Evolutionary conservation across 2,329 filamentous ascomycete species (phyloP).

Genomic region (Corniculantispora saksenae): DNA sequence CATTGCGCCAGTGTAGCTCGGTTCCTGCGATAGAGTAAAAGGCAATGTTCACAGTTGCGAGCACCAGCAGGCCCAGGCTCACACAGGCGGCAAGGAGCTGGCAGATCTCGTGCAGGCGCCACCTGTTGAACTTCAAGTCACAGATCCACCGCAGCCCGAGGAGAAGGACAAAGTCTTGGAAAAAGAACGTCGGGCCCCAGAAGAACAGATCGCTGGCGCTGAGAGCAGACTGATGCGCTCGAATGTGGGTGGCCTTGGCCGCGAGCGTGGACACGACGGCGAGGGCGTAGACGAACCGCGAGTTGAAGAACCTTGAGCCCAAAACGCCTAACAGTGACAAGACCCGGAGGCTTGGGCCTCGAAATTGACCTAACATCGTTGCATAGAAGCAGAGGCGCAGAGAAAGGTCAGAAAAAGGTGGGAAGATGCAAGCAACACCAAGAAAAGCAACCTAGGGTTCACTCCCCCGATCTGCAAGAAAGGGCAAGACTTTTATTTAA

Average conservation of each 20-base stretch:
- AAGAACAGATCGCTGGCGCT: not conserved
- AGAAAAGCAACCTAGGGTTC: not conserved
- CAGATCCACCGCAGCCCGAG: not conserved
- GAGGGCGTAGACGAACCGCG: not conserved
- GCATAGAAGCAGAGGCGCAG: not conserved
- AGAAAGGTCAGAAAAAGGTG: not conserved
- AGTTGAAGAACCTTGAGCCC: not conserved
- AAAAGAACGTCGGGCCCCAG: constrained; percentile 14
- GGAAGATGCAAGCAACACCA: not conserved
- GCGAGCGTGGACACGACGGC: not conserved
- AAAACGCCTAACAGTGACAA: not conserved
- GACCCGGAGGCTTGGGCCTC: not conserved
- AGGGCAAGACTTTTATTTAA: not conserved
- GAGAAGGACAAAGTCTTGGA: not conserved
- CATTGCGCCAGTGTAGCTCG: constrained; percentile 32
- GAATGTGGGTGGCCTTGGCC: constrained; percentile 1
- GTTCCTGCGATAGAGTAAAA: constrained; percentile 35
- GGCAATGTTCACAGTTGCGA: constrained; percentile 26
- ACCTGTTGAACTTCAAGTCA: not conserved
- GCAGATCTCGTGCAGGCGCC: not conserved
- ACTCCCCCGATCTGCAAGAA: not conserved
- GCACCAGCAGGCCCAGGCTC: not conserved
- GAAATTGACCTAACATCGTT: constrained; percentile 2
- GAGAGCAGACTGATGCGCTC: constrained; percentile 2
- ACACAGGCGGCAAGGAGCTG: not conserved